Evolutionary conservation across 306 rosid genomes (phyloP).

Genomic region (Trichosanthes cucumerina): DNA sequence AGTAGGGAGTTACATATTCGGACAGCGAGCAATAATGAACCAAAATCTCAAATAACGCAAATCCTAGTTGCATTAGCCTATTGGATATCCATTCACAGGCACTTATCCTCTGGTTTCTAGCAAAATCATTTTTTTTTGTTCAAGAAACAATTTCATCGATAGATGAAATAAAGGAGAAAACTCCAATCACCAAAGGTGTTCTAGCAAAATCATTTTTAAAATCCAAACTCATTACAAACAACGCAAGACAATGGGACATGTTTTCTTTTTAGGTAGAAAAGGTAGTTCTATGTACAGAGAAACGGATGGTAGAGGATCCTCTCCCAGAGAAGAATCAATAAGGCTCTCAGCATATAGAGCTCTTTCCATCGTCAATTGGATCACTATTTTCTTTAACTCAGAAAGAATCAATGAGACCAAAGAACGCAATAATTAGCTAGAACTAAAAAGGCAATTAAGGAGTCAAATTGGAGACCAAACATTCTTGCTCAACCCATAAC

Average conservation of each 20-base stretch:
- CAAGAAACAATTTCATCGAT: too few species aligned
- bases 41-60: background rate
- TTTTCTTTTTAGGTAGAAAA: too few species aligned
- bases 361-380: background rate
- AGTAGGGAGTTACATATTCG: background rate
- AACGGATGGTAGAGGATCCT: background rate
- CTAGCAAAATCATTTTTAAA: background rate
- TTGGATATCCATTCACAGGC: background rate
- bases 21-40: background rate
- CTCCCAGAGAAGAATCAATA: background rate
- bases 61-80: background rate
- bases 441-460: background rate
- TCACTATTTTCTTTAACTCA: background rate
- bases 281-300: background rate
- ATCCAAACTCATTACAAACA: background rate
- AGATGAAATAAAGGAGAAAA: too few species aligned
- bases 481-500: background rate
- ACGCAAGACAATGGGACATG: too few species aligned
- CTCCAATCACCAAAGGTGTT: too few species aligned
- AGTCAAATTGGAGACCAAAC: background rate
- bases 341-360: background rate
- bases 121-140: background rate
- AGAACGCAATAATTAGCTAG: background rate
- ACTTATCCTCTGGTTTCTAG: background rate
- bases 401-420: background rate